phyloP scores from a whole-genome alignment of 2,329 filamentous ascomycete genomes.

The Alternaria arborescens region DNA sequence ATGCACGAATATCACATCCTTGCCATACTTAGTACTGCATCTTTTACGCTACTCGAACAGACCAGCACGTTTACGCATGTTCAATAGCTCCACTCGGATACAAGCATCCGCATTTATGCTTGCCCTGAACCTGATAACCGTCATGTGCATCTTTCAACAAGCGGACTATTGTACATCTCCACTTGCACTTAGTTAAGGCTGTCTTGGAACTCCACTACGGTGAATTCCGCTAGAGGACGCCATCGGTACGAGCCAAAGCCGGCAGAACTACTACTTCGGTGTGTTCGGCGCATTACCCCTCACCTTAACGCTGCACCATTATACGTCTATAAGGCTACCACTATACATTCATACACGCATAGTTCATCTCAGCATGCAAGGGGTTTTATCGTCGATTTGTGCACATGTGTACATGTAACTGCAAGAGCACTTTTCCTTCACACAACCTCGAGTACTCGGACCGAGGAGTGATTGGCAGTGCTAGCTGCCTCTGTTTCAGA shows the following conservation, averaged over 20 bases:
- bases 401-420: background rate
- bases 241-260: constrained; percentile 8
- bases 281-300: constrained; percentile 17
- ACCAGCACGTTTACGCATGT: background rate
- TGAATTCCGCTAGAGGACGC: constrained; percentile 9
- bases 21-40: constrained; percentile 12
- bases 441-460: background rate
- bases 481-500: constrained; percentile 1
- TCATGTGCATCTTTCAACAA: constrained; percentile 1
- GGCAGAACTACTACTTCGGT: constrained; percentile 14
- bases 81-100: background rate
- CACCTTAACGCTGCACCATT: constrained; percentile 14
- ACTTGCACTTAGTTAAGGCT: constrained; percentile 4
- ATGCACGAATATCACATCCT: constrained; percentile 32
- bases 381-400: constrained; percentile 4
- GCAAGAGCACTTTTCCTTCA: background rate
- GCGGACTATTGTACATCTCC: background rate
- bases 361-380: constrained; percentile 1
- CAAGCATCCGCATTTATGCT: background rate
- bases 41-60: constrained; percentile 3
- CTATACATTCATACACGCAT: background rate
- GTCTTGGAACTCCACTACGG: constrained; percentile 9
- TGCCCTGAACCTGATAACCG: constrained; percentile 1
- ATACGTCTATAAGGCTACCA: constrained; percentile 9
- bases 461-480: background rate